Evolutionary conservation across 345 rosid genomes (phyloP).

Genomic region (Anacardium occidentale): DNA sequence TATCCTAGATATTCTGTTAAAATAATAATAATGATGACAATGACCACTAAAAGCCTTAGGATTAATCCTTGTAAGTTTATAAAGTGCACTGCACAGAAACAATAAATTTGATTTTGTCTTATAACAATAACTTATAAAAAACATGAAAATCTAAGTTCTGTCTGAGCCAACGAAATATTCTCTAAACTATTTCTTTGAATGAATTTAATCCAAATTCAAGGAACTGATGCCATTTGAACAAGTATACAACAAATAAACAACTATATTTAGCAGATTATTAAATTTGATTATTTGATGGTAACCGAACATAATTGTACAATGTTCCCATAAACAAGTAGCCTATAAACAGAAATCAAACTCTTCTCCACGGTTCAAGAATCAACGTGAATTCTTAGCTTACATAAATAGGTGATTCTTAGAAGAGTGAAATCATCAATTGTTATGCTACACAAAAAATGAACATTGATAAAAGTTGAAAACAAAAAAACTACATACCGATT

Average conservation of each 20-base stretch:
- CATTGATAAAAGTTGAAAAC: conserved; percentile 5
- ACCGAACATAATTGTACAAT: background rate
- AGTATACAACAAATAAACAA: background rate
- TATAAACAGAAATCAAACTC: background rate
- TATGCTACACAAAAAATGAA: background rate
- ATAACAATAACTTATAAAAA: background rate
- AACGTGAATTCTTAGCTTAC: background rate
- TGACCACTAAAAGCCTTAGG: background rate
- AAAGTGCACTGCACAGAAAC: background rate
- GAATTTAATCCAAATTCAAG: background rate
- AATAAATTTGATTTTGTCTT: background rate
- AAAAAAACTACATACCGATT: conserved; percentile 43
- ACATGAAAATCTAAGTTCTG: background rate
- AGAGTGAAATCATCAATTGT: background rate
- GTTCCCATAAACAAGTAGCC: background rate
- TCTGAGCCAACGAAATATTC: background rate
- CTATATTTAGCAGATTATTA: background rate
- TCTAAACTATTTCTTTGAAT: background rate
- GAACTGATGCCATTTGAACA: background rate
- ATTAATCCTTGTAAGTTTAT: background rate
- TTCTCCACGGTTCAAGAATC: background rate
- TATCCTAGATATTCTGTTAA: background rate
- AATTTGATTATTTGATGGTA: background rate
- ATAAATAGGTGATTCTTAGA: background rate
- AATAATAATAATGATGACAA: background rate